A percentile compares a stretch with the other conserved stretches of the same genome.
These are phyloP conservation scores for Cladosporium sp. DNA, from an alignment of 2,329 filamentous ascomycete species.

Conservation along the genomic window DNA sequence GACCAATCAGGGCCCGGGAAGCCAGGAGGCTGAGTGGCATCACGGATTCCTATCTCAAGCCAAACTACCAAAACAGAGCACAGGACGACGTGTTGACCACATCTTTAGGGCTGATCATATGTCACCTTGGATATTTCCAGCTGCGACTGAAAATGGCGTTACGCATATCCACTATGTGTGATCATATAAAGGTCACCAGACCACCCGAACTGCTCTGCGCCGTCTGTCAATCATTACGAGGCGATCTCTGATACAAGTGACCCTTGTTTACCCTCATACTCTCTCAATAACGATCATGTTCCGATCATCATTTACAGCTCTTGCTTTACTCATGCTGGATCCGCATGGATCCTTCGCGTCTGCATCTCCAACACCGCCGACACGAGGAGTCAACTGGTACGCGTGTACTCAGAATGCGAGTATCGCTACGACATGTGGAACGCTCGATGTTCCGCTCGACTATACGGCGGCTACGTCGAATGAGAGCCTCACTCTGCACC, in stretches of 20 bases:
- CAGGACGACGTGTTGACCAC: not conserved
- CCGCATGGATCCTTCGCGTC: not conserved
- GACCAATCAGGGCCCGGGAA: not conserved
- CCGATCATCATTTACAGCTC: not conserved
- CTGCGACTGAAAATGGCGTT: not conserved
- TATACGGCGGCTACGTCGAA: not conserved
- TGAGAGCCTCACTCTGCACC: not conserved
- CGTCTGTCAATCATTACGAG: not conserved
- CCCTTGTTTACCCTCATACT: not conserved
- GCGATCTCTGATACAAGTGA: not conserved
- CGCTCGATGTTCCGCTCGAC: not conserved
- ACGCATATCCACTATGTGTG: not conserved
- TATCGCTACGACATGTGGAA: not conserved
- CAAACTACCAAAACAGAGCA: not conserved
- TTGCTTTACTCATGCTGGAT: not conserved
- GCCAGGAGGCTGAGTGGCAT: not conserved
- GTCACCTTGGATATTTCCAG: not conserved
- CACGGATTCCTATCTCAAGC: not conserved
- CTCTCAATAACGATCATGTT: not conserved
- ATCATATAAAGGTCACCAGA: not conserved
- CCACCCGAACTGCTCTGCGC: not conserved
- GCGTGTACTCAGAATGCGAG: not conserved
- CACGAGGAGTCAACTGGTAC: not conserved
- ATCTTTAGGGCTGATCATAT: not conserved
- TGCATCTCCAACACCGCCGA: not conserved